These are phyloP conservation scores for Phytophthora tubulina DNA, from an alignment of 352 stramenopile species.

Conservation along the genomic window DNA sequence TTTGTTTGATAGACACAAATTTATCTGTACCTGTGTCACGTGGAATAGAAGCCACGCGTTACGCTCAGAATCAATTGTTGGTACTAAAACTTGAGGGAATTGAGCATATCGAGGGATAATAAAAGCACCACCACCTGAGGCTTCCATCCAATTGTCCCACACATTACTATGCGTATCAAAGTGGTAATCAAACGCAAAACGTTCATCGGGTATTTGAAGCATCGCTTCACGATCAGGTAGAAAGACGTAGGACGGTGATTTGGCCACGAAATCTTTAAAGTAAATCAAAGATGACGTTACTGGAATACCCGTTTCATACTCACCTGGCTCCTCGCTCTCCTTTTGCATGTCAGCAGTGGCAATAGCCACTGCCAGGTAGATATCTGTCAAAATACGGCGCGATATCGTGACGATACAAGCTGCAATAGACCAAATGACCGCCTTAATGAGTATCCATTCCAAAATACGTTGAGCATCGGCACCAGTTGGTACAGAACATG, in stretches of 20 bases:
- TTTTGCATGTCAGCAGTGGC: conserved; percentile 20
- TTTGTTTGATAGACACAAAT: conserved; percentile 95
- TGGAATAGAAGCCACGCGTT: conserved; percentile 94
- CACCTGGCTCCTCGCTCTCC: conserved; percentile 16
- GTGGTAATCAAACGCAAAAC: conserved; percentile 91
- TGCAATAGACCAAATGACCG: conserved; percentile 91
- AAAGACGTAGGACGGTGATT: conserved; percentile 81
- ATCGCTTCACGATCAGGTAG: conserved; percentile 40
- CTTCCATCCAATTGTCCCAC: conserved; percentile 88
- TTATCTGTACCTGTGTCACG: conserved; percentile 95
- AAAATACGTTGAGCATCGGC: conserved; percentile 81
- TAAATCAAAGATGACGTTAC: conserved; percentile 45
- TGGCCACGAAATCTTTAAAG: conserved; percentile 89
- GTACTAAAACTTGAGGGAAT: conserved; percentile 93
- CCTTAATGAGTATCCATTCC: conserved; percentile 90
- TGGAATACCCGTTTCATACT: conserved; percentile 37
- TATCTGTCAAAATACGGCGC: conserved; percentile 87
- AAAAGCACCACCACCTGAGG: conserved; percentile 42
- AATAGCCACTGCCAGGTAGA: conserved; percentile 48
- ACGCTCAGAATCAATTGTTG: conserved; percentile 94
- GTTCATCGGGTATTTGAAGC: conserved; percentile 66
- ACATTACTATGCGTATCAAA: conserved; percentile 88
- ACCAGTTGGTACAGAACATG: conserved; percentile 42
- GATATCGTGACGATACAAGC: conserved; percentile 91
- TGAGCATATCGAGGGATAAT: conserved; percentile 76